Evolutionary conservation across 2,329 filamentous ascomycete genomes (phyloP).

Genomic region (Diaporthe destruens): DNA sequence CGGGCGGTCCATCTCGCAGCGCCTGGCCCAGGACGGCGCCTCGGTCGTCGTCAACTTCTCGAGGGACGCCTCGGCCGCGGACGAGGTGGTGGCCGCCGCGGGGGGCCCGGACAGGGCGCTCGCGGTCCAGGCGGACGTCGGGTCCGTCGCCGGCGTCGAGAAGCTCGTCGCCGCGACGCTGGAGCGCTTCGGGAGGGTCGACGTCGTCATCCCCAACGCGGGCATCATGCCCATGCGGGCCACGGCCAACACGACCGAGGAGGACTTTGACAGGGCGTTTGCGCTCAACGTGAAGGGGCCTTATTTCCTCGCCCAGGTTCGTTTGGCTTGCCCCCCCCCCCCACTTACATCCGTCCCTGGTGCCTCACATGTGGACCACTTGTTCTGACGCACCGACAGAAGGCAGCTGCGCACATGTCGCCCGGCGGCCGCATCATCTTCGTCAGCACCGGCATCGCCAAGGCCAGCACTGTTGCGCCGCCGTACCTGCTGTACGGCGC

Average conservation of each 20-base stretch:
- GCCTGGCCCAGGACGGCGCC: constrained; percentile 86
- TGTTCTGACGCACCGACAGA: constrained; percentile 50
- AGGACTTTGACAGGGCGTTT: constrained; percentile 63
- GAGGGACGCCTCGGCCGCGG: constrained; percentile 60
- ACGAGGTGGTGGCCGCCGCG: constrained; percentile 60
- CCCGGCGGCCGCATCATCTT: constrained; percentile 64
- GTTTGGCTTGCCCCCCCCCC: neutral
- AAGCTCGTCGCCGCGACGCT: constrained; percentile 63
- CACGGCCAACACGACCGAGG: constrained; percentile 62
- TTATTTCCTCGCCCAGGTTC: constrained; percentile 64
- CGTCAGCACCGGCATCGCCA: constrained; percentile 59
- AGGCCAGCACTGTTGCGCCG: constrained; percentile 55
- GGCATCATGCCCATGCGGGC: constrained; percentile 64
- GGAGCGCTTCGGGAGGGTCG: constrained; percentile 65
- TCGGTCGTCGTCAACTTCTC: constrained; percentile 74
- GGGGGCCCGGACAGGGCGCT: constrained; percentile 59
- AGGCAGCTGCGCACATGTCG: constrained; percentile 64
- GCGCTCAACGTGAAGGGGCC: constrained; percentile 69
- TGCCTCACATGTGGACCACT: fast-evolving
- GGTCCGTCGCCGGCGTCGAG: constrained; percentile 59
- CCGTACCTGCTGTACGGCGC: constrained; percentile 65
- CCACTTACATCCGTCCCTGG: too few relatives aligned
- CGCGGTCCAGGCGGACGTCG: constrained; percentile 68
- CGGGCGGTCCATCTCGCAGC: constrained; percentile 87
- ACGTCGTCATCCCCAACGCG: constrained; percentile 70